phyloP scores from a whole-genome alignment of 306 rosid genomes.

The Gastrolobium villosum region DNA sequence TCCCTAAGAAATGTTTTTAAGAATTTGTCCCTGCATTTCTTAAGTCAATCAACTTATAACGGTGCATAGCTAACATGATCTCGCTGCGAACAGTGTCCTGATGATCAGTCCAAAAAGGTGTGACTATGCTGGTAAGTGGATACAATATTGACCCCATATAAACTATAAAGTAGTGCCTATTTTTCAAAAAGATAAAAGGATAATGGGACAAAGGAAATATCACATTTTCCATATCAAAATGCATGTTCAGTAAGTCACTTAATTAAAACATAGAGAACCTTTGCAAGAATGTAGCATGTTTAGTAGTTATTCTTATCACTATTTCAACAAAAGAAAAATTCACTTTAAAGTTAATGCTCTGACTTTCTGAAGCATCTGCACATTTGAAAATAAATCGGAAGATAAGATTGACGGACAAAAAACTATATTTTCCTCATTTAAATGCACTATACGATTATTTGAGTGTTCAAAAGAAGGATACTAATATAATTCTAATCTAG shows the following conservation, averaged over 20 bases:
- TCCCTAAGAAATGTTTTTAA: background rate
- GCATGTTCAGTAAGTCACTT: constrained; percentile 27
- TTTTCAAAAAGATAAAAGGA: constrained; percentile 1
- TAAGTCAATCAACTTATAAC: background rate
- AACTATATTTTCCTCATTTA: too few species aligned
- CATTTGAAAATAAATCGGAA: constrained; percentile 29
- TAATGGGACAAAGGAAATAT: background rate
- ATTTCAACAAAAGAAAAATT: constrained; percentile 80
- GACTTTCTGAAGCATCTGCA: constrained; percentile 72
- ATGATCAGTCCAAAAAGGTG: too few species aligned
- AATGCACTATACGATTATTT: too few species aligned
- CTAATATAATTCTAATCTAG: background rate
- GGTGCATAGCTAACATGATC: too few species aligned
- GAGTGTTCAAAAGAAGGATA: too few species aligned
- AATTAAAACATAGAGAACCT: constrained; percentile 58
- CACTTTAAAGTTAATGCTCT: constrained; percentile 72
- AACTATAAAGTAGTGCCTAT: background rate
- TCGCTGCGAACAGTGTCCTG: too few species aligned
- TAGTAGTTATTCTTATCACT: constrained; percentile 58
- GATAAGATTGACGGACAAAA: constrained; percentile 21
- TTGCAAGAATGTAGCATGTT: constrained; percentile 81
- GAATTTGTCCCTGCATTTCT: background rate
- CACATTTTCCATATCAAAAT: background rate
- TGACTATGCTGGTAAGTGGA: too few species aligned
- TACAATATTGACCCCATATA: too few species aligned